These are phyloP conservation scores for Beauveria australis DNA, from an alignment of 2,329 filamentous ascomycete species.

Conservation along the genomic window DNA sequence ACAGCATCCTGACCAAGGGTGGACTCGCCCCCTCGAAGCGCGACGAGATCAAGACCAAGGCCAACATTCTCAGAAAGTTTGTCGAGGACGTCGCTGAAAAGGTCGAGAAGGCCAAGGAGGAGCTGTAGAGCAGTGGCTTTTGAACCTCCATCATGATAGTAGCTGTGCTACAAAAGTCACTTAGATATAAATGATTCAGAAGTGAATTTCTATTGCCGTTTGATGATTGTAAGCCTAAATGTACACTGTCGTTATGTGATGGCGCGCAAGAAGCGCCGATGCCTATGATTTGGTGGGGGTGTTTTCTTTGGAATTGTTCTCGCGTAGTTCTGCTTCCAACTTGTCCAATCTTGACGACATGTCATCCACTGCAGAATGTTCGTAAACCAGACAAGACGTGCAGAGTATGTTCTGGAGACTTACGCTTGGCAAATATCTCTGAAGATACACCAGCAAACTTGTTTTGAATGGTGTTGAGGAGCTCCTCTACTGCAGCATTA, in stretches of 20 bases:
- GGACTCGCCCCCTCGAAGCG: conserved; percentile 77
- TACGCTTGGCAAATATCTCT: conserved; percentile 85
- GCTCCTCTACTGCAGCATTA: conserved; percentile 72
- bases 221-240: neutral
- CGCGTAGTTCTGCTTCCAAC: conserved; percentile 64
- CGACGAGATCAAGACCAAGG: conserved; percentile 78
- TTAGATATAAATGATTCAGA: neutral
- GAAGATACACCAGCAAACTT: conserved; percentile 80
- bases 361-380: conserved; percentile 65
- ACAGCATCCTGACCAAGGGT: conserved; percentile 76
- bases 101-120: conserved; percentile 50
- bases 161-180: neutral
- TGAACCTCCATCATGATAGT: conserved; percentile 26
- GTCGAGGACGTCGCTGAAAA: conserved; percentile 49
- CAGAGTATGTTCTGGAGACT: conserved; percentile 22
- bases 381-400: neutral
- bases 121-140: conserved; percentile 47
- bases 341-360: conserved; percentile 83
- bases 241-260: neutral
- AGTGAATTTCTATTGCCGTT: neutral
- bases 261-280: neutral
- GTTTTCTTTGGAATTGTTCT: conserved; percentile 40
- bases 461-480: conserved; percentile 73
- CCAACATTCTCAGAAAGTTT: conserved; percentile 82
- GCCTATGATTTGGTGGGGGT: conserved; percentile 27